phyloP scores from a whole-genome alignment of 2,329 filamentous ascomycete genomes.

The Trichoderma pleuroti region DNA sequence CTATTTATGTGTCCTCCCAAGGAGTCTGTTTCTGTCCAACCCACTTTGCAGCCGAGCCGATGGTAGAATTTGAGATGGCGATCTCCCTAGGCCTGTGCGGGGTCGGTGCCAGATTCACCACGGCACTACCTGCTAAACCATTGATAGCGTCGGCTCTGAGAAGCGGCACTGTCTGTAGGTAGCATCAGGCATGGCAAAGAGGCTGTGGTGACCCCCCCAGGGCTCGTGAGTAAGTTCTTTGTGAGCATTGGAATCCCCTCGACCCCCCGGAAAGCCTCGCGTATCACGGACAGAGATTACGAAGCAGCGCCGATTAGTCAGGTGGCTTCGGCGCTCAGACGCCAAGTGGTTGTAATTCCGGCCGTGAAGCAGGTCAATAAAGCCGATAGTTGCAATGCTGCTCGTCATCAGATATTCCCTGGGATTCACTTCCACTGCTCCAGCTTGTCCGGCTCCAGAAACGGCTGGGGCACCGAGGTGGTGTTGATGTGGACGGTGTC shows the following conservation, averaged over 20 bases:
- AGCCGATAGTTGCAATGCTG: background rate
- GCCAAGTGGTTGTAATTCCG: background rate
- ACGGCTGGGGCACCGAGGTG: slow-evolving; percentile 32
- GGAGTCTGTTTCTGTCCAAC: background rate
- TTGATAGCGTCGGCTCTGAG: background rate
- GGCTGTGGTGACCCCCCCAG: background rate
- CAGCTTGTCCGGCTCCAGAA: slow-evolving; percentile 33
- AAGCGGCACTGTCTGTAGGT: background rate
- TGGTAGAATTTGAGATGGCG: background rate
- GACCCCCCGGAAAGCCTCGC: background rate
- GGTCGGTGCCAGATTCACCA: background rate
- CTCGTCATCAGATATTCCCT: background rate
- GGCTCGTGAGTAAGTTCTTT: background rate
- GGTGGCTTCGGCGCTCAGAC: background rate
- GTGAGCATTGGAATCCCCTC: background rate
- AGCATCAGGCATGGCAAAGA: background rate
- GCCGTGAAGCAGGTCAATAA: background rate
- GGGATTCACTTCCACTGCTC: slow-evolving; percentile 20
- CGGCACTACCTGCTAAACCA: background rate
- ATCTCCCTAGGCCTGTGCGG: slow-evolving; percentile 9
- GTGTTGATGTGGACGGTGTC: slow-evolving; percentile 30
- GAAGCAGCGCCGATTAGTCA: background rate
- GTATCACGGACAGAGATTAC: background rate
- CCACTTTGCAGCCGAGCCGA: background rate
- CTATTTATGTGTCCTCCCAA: background rate